These are phyloP conservation scores for Thalassiosira profunda DNA, from an alignment of 108 stramenopile genomes.

Conservation along the genomic window DNA sequence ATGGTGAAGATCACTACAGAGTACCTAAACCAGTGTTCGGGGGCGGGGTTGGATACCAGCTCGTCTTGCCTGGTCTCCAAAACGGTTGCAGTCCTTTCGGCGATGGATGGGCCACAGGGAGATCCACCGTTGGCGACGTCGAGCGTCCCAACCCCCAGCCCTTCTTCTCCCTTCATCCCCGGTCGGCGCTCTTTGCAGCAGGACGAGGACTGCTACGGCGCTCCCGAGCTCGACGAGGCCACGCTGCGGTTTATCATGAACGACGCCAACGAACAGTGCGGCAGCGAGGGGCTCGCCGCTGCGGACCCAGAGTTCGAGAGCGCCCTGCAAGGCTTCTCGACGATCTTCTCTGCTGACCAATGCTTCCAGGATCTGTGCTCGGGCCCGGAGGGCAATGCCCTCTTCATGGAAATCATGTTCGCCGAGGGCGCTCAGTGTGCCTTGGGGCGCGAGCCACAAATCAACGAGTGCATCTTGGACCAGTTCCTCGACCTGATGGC, in stretches of 20 bases:
- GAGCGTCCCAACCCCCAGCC: no score
- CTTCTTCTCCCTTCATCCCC: no score
- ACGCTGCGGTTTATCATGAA: conserved; percentile 1
- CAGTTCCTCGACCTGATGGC: no score
- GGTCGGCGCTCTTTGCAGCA: background rate
- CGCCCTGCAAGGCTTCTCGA: background rate
- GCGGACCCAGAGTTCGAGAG: conserved; percentile 27
- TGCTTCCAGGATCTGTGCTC: conserved; percentile 38
- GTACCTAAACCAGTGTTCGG: no score
- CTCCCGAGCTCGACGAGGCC: conserved; percentile 34
- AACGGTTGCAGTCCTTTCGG: no score
- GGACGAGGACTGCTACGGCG: background rate
- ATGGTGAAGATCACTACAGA: no score
- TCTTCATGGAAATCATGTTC: conserved; percentile 16
- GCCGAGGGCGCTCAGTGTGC: conserved; percentile 30
- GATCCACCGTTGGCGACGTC: no score
- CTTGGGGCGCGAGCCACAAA: no score
- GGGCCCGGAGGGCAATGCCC: conserved; percentile 16
- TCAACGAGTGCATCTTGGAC: no score
- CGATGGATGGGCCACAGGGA: no score
- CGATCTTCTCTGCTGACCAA: conserved; percentile 18
- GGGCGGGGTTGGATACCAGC: no score
- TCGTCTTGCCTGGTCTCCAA: no score
- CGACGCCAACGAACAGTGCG: conserved; percentile 12
- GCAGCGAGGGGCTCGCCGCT: background rate